Base-by-base conservation (phyloP, 257 asterid species). In the Solanum stenotomum region DNA sequence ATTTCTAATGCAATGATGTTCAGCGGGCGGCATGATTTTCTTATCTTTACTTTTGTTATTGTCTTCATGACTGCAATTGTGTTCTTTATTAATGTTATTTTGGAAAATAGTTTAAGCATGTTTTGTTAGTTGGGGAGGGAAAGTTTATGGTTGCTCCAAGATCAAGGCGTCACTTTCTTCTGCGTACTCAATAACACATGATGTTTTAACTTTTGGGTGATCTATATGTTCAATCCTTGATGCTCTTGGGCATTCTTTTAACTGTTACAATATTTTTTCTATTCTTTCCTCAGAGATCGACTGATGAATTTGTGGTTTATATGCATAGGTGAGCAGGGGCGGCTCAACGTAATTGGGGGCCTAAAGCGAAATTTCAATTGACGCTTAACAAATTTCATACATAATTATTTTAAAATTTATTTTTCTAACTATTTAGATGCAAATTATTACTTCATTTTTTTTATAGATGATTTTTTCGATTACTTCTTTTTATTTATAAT, bases 271-370 rank as follows among this genome's bases (percentile, higher is more conserved):
- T 25, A 74, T 15, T 5, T 3, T 38, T 77, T 77, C 20, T 12
- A 27, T 87, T 25, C 81, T 56, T 59, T 42, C 27, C 49, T 75
- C 33, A 15, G 86, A 77, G 33, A 61, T 82, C 61, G 40, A 8
- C 42, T 71, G 37, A 65, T 89, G 71, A 56, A 35, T 37, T 16
- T 84, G 61, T 76, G 81, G 84, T 86, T 49, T 20, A 49, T 81
- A 46, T 81, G 70, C 29, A 15, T 88, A 82, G 92, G 88, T 88
- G 88, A 92, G 90, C n/a, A n/a, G n/a, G n/a, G n/a, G n/a, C n/a
- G n/a, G n/a, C n/a, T n/a, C n/a, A n/a, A n/a, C n/a, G n/a, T n/a
- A n/a, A n/a, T n/a, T n/a, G n/a, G n/a, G n/a, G n/a, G n/a, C n/a
- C n/a, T n/a, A n/a, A n/a, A n/a, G n/a, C n/a, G n/a, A n/a, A n/a